phyloP scores from a whole-genome alignment of 2,329 filamentous ascomycete genomes.

The Verticillium klebahnii region DNA sequence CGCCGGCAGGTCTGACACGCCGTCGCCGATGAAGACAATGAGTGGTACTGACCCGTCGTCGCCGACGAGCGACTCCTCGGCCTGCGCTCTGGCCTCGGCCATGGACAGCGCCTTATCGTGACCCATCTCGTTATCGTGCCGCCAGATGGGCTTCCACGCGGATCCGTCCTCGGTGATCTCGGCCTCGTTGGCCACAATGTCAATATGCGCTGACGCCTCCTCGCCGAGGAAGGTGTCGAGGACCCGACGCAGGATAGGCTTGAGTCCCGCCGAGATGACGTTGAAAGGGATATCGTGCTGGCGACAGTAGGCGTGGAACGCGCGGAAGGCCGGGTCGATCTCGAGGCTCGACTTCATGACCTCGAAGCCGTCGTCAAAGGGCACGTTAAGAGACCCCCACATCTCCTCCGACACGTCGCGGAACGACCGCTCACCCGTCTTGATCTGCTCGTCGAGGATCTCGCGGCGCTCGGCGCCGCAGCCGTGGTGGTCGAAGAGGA shows the following conservation, averaged over 20 bases:
- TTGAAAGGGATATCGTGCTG: conserved; percentile 62
- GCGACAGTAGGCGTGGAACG: conserved; percentile 62
- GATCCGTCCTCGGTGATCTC: conserved; percentile 52
- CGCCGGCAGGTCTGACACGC: conserved; percentile 62
- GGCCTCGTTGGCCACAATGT: conserved; percentile 66
- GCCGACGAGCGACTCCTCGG: conserved; percentile 36
- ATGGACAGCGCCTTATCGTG: conserved; percentile 65
- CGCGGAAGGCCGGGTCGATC: conserved; percentile 59
- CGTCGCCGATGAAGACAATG: conserved; percentile 67
- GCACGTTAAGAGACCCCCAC: conserved; percentile 62
- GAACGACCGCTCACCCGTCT: conserved; percentile 61
- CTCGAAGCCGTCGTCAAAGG: conserved; percentile 63
- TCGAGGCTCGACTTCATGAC: conserved; percentile 58
- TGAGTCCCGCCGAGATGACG: conserved; percentile 63
- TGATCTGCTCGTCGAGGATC: conserved; percentile 59
- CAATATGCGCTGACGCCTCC: conserved; percentile 52
- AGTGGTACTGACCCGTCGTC: conserved; percentile 59
- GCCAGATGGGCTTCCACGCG: conserved; percentile 62
- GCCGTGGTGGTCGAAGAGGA: conserved; percentile 62
- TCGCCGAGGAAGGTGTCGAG: conserved; percentile 62
- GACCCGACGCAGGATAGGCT: conserved; percentile 57
- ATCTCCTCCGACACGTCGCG: conserved; percentile 68
- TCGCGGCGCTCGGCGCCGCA: conserved; percentile 53
- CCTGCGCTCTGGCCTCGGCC: conserved; percentile 51
- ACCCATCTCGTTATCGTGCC: conserved; percentile 59